Base-by-base conservation (phyloP, 148 eudicot species). In the Chenopodium berlandieri region DNA sequence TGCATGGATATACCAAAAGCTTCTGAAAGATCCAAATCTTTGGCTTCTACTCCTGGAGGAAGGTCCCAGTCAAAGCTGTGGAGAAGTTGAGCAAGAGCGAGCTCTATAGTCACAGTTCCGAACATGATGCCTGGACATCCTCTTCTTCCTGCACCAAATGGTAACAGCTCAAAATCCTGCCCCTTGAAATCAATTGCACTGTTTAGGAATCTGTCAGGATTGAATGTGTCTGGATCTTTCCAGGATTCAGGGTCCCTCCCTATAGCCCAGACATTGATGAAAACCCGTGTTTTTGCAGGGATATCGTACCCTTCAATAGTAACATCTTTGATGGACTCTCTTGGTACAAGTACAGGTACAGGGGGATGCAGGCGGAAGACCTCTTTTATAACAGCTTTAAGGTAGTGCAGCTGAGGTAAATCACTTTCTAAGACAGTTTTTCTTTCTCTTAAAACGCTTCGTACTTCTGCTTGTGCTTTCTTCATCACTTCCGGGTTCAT, bases 61-160 rank as follows among this genome's bases (percentile, higher is more conserved):
- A 91, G 89, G 77, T 88, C 81, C 94, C 94, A 92, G 64, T 91
- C 90, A 80, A 92, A 91, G 77, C 83, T 83, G 71, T 85, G 85
- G 34, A 92, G 86, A 47, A 90, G 88, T 34, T 92, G 86, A 64
- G 96, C 94, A 22, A 92, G 75, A 63, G 88, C 89, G 8, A 90
- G 86, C 84, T 92, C 91, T 73, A 88, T 78, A 12, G 72, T 85
- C 2, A 83, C 87, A 17, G 78, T 63, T 58, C 87, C 91, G 31
- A 89, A 91, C n/a, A 80, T 73, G 47, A 92, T 91, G 1, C 81
- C 94, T 3, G 92, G 94, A 73, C 94, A 92, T 8, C 78, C 85
- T 83, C 96, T 80, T 86, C 95, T 79, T 11, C 96, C 96, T 56
- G 91, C 89, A 10, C 96, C 96, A 68, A 91, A 91, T 12, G 94